phyloP scores from a whole-genome alignment of 306 rosid genomes.

The Cicer judaicum region DNA sequence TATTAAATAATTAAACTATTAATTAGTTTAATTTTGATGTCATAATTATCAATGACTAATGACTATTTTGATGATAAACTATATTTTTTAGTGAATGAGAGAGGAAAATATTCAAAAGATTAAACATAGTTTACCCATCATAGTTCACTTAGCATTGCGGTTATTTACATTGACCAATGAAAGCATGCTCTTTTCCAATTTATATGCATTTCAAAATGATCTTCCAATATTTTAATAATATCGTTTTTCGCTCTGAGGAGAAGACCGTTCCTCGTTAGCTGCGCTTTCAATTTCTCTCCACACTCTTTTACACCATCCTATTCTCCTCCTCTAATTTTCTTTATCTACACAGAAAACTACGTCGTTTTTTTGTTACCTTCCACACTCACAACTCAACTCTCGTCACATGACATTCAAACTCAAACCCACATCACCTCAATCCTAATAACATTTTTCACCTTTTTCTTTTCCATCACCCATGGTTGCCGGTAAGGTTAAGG shows the following conservation, averaged over 20 bases:
- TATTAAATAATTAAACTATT: too few species aligned
- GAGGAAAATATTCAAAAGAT: too few species aligned
- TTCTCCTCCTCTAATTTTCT: not conserved
- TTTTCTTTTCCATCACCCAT: conserved; percentile 36
- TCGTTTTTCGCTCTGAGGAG: conserved; percentile 22
- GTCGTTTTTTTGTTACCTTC: conserved; percentile 43
- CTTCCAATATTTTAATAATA: not conserved
- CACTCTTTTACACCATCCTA: not conserved
- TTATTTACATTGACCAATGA: too few species aligned
- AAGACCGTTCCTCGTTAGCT: conserved; percentile 88
- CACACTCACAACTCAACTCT: not conserved
- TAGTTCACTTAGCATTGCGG: too few species aligned
- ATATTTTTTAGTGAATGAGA: too few species aligned
- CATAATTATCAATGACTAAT: too few species aligned
- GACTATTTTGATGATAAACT: too few species aligned
- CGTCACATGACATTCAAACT: conserved; percentile 45
- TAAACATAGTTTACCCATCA: too few species aligned
- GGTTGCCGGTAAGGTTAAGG: conserved; percentile 91
- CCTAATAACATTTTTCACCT: not conserved
- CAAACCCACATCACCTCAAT: conserved; percentile 15
- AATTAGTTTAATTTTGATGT: too few species aligned
- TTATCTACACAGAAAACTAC: conserved; percentile 54
- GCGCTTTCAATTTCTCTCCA: conserved; percentile 46
- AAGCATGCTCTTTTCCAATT: too few species aligned
- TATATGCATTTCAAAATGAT: not conserved